These are phyloP conservation scores for Fusarium ambrosium DNA, from an alignment of 2,329 filamentous ascomycete genomes.

Conservation along the genomic window DNA sequence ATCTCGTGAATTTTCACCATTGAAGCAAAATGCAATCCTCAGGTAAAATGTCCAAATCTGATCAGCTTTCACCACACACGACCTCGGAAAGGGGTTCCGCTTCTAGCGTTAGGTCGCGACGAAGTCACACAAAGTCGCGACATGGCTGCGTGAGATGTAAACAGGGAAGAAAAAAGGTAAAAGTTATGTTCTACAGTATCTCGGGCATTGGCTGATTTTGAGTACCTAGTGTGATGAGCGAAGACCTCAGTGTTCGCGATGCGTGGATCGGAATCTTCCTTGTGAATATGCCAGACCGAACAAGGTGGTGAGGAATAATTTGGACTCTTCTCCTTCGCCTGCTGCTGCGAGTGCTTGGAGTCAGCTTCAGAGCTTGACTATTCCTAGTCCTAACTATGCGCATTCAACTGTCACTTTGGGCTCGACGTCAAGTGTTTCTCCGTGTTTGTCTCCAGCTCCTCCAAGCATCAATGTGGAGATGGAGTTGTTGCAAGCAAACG, in stretches of 20 bases:
- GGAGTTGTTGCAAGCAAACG: not conserved
- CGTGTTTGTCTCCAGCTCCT: conserved; percentile 8
- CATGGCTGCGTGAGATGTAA: conserved; percentile 42
- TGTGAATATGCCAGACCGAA: conserved; percentile 29
- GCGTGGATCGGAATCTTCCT: conserved; percentile 13
- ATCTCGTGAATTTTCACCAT: not conserved
- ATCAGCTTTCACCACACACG: not conserved
- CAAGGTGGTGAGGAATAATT: not conserved
- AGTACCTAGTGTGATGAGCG: conserved; percentile 32
- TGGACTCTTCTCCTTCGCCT: not conserved
- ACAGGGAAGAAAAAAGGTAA: conserved; percentile 40
- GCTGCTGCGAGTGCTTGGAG: not conserved
- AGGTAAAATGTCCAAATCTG: not conserved
- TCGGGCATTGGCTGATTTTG: not conserved
- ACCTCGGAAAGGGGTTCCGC: not conserved
- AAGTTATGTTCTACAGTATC: too few species aligned
- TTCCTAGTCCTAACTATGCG: not conserved
- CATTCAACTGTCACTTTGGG: not conserved
- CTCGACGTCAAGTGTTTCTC: conserved; percentile 9
- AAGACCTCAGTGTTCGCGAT: conserved; percentile 34
- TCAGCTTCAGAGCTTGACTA: conserved; percentile 2
- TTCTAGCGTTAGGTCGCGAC: conserved; percentile 22
- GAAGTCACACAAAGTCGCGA: conserved; percentile 42
- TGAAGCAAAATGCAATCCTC: not conserved
- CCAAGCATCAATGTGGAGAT: not conserved